Evolutionary conservation across 2,329 filamentous ascomycete genomes (phyloP).

Genomic region (Dryadomyces quercivorus): DNA sequence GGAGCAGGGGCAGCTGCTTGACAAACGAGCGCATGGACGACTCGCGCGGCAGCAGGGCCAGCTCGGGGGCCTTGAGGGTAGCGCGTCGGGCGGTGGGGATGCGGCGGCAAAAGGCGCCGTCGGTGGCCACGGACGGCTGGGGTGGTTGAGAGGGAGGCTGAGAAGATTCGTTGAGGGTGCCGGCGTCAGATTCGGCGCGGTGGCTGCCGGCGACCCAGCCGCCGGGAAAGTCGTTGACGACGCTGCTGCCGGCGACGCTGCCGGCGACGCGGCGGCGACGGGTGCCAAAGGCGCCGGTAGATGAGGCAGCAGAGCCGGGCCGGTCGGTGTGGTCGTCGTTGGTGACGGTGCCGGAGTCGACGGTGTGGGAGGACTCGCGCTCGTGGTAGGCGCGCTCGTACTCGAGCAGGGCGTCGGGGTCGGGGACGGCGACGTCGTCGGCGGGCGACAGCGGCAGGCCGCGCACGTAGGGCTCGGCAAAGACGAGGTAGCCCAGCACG

Average conservation of each 20-base stretch:
- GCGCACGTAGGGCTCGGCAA: constrained; percentile 58
- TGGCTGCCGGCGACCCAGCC: neutral
- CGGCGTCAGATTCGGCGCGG: neutral
- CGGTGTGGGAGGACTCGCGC: constrained; percentile 38
- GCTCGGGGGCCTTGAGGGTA: constrained; percentile 53
- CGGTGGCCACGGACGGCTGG: constrained; percentile 4
- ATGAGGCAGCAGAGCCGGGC: constrained; percentile 26
- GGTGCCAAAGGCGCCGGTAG: constrained; percentile 18
- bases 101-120: constrained; percentile 40
- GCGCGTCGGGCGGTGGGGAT: constrained; percentile 56
- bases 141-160: neutral
- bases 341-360: constrained; percentile 43
- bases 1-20: constrained; percentile 54
- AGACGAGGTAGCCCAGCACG: constrained; percentile 58
- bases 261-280: neutral
- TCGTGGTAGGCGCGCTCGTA: constrained; percentile 2
- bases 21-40: constrained; percentile 52
- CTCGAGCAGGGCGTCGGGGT: constrained; percentile 25
- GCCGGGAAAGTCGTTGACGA: constrained; percentile 5
- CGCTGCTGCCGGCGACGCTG: constrained; percentile 7
- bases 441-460: constrained; percentile 39
- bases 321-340: constrained; percentile 18
- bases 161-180: neutral
- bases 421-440: constrained; percentile 51
- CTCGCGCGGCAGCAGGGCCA: constrained; percentile 58